Conservation (phyloP, 768 basidiomycete species). For the Auriscalpium vulgare region DNA sequence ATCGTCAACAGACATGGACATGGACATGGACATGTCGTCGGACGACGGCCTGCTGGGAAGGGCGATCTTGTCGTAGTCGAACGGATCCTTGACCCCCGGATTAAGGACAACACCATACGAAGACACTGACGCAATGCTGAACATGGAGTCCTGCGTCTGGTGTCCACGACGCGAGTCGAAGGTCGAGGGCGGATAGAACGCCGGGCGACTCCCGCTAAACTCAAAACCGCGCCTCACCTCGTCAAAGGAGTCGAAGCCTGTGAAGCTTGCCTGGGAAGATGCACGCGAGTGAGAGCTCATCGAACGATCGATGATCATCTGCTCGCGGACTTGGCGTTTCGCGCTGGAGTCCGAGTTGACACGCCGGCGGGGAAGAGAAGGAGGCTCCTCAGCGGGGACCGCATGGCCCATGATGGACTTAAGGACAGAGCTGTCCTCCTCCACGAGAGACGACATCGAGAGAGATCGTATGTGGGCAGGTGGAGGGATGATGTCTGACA, state of each 20-base stretch:
- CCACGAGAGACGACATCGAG: conserved; percentile 34
- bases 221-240: conserved; percentile 78
- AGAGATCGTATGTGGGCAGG: conserved; percentile 41
- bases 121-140: conserved; percentile 74
- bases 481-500: conserved; percentile 74
- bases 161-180: conserved; percentile 32
- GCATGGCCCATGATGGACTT: conserved; percentile 18
- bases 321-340: conserved; percentile 23
- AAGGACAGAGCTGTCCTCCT: conserved; percentile 23
- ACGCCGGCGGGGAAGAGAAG: conserved; percentile 26
- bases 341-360: conserved; percentile 38
- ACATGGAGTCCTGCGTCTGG: conserved; percentile 46
- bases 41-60: conserved; percentile 50
- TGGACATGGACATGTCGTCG: conserved; percentile 48
- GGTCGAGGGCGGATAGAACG: conserved; percentile 54
- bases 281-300: conserved; percentile 25
- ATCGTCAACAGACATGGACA: conserved; percentile 48
- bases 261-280: conserved; percentile 55
- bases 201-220: conserved; percentile 51
- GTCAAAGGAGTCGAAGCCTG: conserved; percentile 66
- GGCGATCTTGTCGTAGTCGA: conserved; percentile 45
- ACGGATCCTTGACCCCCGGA: conserved; percentile 58
- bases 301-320: conserved; percentile 11
- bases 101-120: conserved; percentile 68
- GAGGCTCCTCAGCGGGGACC: conserved; percentile 24